Conservation (phyloP, 176 grass and related monocot genomes). For the Dendrocalamus sinicus region DNA sequence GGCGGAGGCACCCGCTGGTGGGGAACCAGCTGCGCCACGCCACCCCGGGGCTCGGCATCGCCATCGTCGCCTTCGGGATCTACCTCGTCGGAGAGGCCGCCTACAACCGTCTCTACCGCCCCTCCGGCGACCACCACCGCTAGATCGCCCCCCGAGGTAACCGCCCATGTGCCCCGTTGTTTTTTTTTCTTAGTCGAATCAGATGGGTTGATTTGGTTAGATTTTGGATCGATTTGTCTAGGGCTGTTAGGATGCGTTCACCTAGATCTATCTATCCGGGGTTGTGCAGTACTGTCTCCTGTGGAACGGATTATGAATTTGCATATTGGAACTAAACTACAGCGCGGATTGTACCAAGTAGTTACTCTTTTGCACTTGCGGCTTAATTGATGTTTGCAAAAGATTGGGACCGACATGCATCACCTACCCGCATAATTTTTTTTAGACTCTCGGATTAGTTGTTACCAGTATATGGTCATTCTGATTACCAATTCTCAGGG, state of each 20-base stretch:
- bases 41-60: slow-evolving; percentile 84
- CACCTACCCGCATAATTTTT: background rate
- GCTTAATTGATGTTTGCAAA: background rate
- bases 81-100: slow-evolving; percentile 88
- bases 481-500: background rate
- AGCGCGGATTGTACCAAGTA: background rate
- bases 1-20: slow-evolving; percentile 82
- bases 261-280: slow-evolving; percentile 36
- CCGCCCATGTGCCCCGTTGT: background rate
- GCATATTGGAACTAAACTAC: background rate
- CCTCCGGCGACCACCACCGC: slow-evolving; percentile 54
- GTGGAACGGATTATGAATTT: background rate
- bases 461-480: background rate
- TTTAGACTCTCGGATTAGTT: background rate
- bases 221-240: slow-evolving; percentile 13
- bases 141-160: slow-evolving; percentile 41
- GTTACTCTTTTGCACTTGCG: background rate
- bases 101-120: slow-evolving; percentile 71
- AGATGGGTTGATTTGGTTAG: background rate
- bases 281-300: background rate
- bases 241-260: slow-evolving; percentile 14
- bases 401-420: background rate
- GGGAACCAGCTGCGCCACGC: slow-evolving; percentile 85
- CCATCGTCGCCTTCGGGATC: slow-evolving; percentile 94
- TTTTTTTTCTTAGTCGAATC: background rate